Evolutionary conservation across 495 filamentous ascomycete genomes (phyloP).

Genomic region (Viridothelium virens): DNA sequence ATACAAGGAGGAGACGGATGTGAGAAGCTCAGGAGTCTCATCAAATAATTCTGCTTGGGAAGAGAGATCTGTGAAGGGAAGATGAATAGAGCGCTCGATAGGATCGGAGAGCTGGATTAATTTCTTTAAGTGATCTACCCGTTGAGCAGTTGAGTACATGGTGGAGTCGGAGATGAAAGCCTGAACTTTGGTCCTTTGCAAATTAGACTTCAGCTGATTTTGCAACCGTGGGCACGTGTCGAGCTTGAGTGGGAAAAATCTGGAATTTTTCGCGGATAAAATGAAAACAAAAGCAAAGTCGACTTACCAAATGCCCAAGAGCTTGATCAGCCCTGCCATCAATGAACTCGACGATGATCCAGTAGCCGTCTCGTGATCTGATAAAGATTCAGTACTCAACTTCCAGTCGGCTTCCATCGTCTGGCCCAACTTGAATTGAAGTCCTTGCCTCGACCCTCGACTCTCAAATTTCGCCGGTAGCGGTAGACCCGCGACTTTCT

Average conservation of each 20-base stretch:
- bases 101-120: slow-evolving; percentile 11
- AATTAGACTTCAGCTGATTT: slow-evolving; percentile 10
- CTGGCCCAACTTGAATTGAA: slow-evolving; percentile 10
- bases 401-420: slow-evolving; percentile 11
- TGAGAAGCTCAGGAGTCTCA: slow-evolving; percentile 14
- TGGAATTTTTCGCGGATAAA: background rate
- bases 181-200: slow-evolving; percentile 14
- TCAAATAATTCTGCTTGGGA: slow-evolving; percentile 12
- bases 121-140: slow-evolving; percentile 1
- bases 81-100: slow-evolving; percentile 7
- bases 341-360: slow-evolving; percentile 13
- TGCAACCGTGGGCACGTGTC: background rate
- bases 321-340: slow-evolving; percentile 10
- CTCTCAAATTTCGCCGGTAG: slow-evolving; percentile 12
- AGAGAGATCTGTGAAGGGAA: slow-evolving; percentile 13
- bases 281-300: background rate
- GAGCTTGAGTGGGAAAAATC: background rate
- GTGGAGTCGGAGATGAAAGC: slow-evolving; percentile 12
- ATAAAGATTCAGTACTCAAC: slow-evolving; percentile 11
- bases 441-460: slow-evolving; percentile 6
- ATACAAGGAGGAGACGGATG: slow-evolving; percentile 14
- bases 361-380: background rate
- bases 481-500: slow-evolving; percentile 11
- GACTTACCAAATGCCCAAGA: slow-evolving; percentile 15
- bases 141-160: slow-evolving; percentile 4